Evolutionary conservation across 768 basidiomycete species (phyloP), one percentile per base, ranked within the genome.

Genomic region (Lactifluus hygrophoroides): DNA sequence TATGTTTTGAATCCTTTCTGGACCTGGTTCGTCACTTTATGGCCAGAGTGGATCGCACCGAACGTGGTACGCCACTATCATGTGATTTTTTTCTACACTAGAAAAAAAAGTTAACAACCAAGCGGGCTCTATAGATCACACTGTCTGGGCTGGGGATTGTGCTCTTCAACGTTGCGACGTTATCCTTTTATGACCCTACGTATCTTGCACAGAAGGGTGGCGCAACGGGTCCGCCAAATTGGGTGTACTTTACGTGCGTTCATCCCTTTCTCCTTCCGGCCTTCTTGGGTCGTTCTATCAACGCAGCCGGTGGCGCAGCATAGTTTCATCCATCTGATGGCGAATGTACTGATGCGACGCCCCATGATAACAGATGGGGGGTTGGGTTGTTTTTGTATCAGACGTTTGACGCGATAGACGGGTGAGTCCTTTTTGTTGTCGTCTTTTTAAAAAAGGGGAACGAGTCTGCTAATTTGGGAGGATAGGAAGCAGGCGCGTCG

Each of bases 361-460:
- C 19, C 5, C 32, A 10, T 16, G 17, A n/a, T n/a, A 27, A 28
- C 56, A 94, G 92, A 6, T 97, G 93, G 86, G 90, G 83, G 1
- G 69, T 83, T 38, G 94, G 94, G 1, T 73, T 99, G 48, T 98
- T 98, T 69, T 69, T 87, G 56, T 99, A 99, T 67, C 95, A 99
- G 73, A 88, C 76, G 25, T 78, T 94, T 23, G 91, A 94, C 70
- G 86, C 89, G 14, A 88, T 93, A 50, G 93, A 95, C 68, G 92
- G 90, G 90, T 90, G 63, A 11, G 63, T 61, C 14, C 30, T 28
- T 54, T 14, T 66, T 13, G 30, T 30, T 54, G 10, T 66, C 58
- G 27, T 47, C 47, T 43, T 16, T 16, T 28, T 52, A 65, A 13
- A 51, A 27, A 28, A 10, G 17, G 11, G 10, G 16, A 14, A 21